A percentile compares a stretch with the other conserved stretches of the same genome.
Conservation (phyloP, 257 asterid species). For the Solanum lignicaule region DNA sequence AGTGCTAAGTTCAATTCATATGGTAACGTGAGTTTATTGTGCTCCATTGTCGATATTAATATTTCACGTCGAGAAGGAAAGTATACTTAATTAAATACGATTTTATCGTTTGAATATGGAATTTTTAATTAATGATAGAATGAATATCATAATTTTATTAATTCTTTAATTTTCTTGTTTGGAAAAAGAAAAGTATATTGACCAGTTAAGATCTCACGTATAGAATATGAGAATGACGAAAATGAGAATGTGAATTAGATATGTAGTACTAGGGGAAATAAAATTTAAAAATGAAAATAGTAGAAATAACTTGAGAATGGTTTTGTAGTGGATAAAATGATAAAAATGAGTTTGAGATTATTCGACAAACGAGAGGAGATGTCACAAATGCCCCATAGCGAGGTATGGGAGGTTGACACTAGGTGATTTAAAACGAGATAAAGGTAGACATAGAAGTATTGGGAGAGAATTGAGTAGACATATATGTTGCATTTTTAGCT, state of each 20-base stretch:
- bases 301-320: neutral
- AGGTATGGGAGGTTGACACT: neutral
- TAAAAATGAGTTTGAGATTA: neutral
- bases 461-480: neutral
- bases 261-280: neutral
- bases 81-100: neutral
- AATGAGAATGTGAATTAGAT: neutral
- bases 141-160: neutral
- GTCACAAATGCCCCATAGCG: fast-evolving
- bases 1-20: neutral
- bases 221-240: neutral
- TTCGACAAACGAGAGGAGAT: neutral
- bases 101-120: neutral
- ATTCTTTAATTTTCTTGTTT: fast-evolving
- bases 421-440: neutral
- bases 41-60: neutral
- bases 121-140: neutral
- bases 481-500: fast-evolving
- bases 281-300: neutral
- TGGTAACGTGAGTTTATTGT: conserved; percentile 20
- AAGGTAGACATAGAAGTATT: neutral
- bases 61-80: neutral
- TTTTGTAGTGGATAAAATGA: neutral
- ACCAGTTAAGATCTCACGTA: neutral
- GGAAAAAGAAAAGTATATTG: neutral